Evolutionary conservation across 2,329 filamentous ascomycete species (phyloP), one percentile per base, ranked within the genome.

Genomic region (Arachnomyces sp.): DNA sequence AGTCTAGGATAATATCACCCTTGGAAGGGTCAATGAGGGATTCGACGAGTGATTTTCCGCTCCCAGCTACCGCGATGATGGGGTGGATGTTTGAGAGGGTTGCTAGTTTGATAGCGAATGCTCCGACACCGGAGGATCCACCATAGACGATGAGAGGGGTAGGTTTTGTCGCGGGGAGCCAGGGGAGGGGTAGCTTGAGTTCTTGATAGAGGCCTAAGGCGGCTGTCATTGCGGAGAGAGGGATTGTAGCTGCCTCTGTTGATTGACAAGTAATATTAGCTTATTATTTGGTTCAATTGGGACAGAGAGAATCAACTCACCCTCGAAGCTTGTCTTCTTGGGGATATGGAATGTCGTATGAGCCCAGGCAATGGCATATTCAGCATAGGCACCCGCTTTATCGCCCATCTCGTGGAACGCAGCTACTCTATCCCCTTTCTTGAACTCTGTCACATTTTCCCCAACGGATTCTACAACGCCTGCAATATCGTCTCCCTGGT

Each of bases 1-100:
- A 81, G 60, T 82, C 78, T 42, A 82, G 54, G 15, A 82, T 60
- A 1, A 63, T 59, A 50, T 82, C 78, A 30, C 77, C 77, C 51
- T 74, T 74, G 38, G 54, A 57, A 7, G 55, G 54, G 51, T 78
- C 71, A 40, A 81, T 68, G 25, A 79, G 58, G 0, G 51, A 56
- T 53, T 73, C 63, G 3, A 80, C 75, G 47, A 73, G 73, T 2
- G 66, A 50, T 7, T 56, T 56, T 4, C 72, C 73, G 2, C 65
- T 61, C 5, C 78, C 78, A 0, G 78, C 77, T 6, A 82, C 65
- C 44, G 68, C 71, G 46, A 83, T 77, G 32, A 82, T 59, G 0
- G 78, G 79, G 55, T 80, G 75, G 44, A 82, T 75, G 52, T 77
- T 74, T 43, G 68, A 69, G 7, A 62, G 60, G 3, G 48, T 52